Evolutionary conservation across 2,329 filamentous ascomycete species (phyloP).

Genomic region (Amphichorda felina): DNA sequence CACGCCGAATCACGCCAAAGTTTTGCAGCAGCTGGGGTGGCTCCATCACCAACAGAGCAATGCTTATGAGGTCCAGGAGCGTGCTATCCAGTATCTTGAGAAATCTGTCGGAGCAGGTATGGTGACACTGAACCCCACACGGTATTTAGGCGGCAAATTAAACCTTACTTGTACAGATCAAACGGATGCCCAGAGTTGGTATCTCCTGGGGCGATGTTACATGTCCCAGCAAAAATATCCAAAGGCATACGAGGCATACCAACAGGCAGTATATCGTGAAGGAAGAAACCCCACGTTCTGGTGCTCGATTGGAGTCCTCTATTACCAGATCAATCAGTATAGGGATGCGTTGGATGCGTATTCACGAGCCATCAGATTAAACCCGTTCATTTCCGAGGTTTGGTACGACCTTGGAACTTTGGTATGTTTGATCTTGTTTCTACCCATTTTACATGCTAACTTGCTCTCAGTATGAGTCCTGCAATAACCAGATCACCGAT

Average conservation of each 20-base stretch:
- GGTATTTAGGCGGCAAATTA: background rate
- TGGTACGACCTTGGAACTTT: conserved; percentile 97
- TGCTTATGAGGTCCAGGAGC: conserved; percentile 83
- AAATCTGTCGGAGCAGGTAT: conserved; percentile 88
- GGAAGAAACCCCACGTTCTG: conserved; percentile 97
- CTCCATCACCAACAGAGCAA: conserved; percentile 92
- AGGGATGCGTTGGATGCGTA: conserved; percentile 95
- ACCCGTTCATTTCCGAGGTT: conserved; percentile 96
- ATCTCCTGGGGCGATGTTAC: conserved; percentile 92
- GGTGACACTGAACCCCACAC: conserved; percentile 14
- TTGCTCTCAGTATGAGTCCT: conserved; percentile 72
- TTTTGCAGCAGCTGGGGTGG: conserved; percentile 95
- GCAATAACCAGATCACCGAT: conserved; percentile 96
- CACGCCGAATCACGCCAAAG: conserved; percentile 94
- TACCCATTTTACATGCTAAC: conserved; percentile 15
- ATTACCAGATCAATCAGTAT: conserved; percentile 99
- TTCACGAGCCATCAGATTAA: conserved; percentile 88
- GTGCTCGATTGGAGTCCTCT: conserved; percentile 97
- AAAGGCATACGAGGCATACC: conserved; percentile 96
- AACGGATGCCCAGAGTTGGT: conserved; percentile 95
- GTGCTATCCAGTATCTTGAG: conserved; percentile 92
- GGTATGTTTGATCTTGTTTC: conserved; percentile 42
- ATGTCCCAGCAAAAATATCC: conserved; percentile 99
- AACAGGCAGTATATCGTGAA: conserved; percentile 96
- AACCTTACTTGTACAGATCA: conserved; percentile 52